Conservation (phyloP, 768 basidiomycete species). For the Leccinum olivaceopallidum region DNA sequence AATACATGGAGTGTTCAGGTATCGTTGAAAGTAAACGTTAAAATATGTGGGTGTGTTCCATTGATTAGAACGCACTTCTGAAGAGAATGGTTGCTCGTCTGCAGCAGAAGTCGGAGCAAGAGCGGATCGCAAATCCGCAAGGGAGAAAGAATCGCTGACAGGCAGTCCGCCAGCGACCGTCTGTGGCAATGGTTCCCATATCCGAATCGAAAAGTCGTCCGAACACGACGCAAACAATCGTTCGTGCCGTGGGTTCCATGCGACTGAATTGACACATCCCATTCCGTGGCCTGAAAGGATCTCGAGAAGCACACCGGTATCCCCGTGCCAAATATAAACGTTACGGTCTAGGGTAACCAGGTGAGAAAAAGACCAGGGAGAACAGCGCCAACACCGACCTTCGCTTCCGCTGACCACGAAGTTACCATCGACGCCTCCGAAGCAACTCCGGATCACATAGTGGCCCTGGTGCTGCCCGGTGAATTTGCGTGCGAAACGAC, state of each 20-base stretch:
- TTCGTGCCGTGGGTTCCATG: slow-evolving; percentile 90
- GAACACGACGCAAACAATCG: slow-evolving; percentile 97
- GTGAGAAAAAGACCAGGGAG: slow-evolving; percentile 11
- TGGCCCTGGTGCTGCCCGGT: slow-evolving; percentile 81
- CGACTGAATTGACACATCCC: slow-evolving; percentile 92
- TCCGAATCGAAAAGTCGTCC: slow-evolving; percentile 63
- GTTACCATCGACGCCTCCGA: slow-evolving; percentile 86
- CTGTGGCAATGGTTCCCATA: too few relatives aligned
- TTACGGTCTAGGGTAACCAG: slow-evolving; percentile 67
- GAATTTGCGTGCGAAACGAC: slow-evolving; percentile 74
- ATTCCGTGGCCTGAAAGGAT: slow-evolving; percentile 83
- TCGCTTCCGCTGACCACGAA: slow-evolving; percentile 95
- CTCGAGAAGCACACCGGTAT: slow-evolving; percentile 79
- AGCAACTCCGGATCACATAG: slow-evolving; percentile 90
- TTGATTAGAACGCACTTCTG: too few relatives aligned
- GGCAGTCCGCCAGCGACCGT: too few relatives aligned
- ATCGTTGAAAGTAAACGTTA: too few relatives aligned
- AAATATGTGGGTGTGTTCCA: too few relatives aligned
- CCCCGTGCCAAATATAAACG: slow-evolving; percentile 95
- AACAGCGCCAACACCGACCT: slow-evolving; percentile 50
- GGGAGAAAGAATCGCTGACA: too few relatives aligned
- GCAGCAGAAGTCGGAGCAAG: too few relatives aligned
- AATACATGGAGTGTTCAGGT: too few relatives aligned
- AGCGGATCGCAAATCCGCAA: too few relatives aligned
- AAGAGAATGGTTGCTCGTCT: too few relatives aligned